Evolutionary conservation across 495 filamentous ascomycete genomes (phyloP).

Genomic region (Penicillium angulare): DNA sequence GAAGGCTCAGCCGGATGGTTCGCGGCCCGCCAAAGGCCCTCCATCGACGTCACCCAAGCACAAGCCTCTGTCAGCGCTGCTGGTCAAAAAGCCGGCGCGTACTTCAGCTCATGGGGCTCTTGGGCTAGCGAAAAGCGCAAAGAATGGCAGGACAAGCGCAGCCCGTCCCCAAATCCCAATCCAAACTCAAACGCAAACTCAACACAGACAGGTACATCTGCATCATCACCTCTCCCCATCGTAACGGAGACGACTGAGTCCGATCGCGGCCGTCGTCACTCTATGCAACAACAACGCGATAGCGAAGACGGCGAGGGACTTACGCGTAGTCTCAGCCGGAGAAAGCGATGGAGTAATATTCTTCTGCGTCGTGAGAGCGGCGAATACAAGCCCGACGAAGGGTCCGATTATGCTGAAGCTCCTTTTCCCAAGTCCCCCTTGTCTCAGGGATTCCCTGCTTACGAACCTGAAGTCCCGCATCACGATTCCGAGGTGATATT

Average conservation of each 20-base stretch:
- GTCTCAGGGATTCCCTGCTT: conserved; percentile 29
- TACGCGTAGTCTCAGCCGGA: conserved; percentile 39
- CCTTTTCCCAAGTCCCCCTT: conserved; percentile 37
- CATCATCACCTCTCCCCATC: conserved; percentile 27
- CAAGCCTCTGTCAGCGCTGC: conserved; percentile 68
- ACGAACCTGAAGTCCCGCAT: conserved; percentile 5
- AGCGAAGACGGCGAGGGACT: conserved; percentile 28
- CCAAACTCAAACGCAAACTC: background rate
- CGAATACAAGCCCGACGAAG: conserved; percentile 32
- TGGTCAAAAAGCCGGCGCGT: conserved; percentile 74
- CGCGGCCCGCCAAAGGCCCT: conserved; percentile 35
- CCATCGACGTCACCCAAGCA: conserved; percentile 59
- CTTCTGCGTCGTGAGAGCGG: conserved; percentile 39
- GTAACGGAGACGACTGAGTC: conserved; percentile 30
- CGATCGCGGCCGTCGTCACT: conserved; percentile 34
- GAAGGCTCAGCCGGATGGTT: conserved; percentile 29
- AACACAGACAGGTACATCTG: conserved; percentile 14
- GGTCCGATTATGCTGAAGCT: conserved; percentile 12
- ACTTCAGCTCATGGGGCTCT: conserved; percentile 88
- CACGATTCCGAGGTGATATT: background rate
- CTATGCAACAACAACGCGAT: conserved; percentile 29
- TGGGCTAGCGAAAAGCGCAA: conserved; percentile 92
- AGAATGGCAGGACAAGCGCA: conserved; percentile 50
- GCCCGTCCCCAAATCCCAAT: conserved; percentile 24
- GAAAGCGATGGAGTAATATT: conserved; percentile 48